phyloP scores from a whole-genome alignment of 768 basidiomycete species.

The Suillus bovinus region DNA sequence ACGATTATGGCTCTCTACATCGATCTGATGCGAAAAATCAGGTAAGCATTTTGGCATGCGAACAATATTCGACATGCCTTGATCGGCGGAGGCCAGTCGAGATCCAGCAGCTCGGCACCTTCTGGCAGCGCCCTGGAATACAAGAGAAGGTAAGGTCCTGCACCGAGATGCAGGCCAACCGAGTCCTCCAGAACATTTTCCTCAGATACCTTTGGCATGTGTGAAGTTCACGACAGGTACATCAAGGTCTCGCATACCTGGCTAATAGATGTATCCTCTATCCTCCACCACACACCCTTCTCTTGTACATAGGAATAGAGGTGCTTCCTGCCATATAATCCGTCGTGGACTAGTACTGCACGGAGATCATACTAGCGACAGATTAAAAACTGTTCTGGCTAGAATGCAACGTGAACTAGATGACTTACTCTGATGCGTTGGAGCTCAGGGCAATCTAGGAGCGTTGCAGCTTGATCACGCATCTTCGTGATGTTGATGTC shows the following conservation, averaged over 20 bases:
- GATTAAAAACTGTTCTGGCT: background rate
- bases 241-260: constrained; percentile 42
- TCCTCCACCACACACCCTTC: constrained; percentile 78
- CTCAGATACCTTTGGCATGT: constrained; percentile 60
- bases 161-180: constrained; percentile 70
- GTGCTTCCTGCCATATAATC: constrained; percentile 74
- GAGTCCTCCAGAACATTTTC: constrained; percentile 67
- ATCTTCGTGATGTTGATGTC: constrained; percentile 49
- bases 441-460: constrained; percentile 67
- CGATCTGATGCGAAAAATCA: constrained; percentile 22
- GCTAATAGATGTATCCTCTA: constrained; percentile 65
- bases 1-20: constrained; percentile 4
- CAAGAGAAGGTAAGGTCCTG: constrained; percentile 78
- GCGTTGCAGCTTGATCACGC: constrained; percentile 40
- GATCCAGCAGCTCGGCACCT: constrained; percentile 20
- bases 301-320: constrained; percentile 74
- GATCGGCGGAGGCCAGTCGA: constrained; percentile 28
- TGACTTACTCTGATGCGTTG: constrained; percentile 55
- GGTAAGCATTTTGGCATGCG: constrained; percentile 13
- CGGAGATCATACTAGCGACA: constrained; percentile 76
- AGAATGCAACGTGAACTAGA: background rate
- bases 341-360: constrained; percentile 75
- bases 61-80: background rate
- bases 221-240: background rate
- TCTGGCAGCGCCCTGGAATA: constrained; percentile 48